Conservation (phyloP, 2,329 filamentous ascomycete genomes). For the Sarocladium strictum region DNA sequence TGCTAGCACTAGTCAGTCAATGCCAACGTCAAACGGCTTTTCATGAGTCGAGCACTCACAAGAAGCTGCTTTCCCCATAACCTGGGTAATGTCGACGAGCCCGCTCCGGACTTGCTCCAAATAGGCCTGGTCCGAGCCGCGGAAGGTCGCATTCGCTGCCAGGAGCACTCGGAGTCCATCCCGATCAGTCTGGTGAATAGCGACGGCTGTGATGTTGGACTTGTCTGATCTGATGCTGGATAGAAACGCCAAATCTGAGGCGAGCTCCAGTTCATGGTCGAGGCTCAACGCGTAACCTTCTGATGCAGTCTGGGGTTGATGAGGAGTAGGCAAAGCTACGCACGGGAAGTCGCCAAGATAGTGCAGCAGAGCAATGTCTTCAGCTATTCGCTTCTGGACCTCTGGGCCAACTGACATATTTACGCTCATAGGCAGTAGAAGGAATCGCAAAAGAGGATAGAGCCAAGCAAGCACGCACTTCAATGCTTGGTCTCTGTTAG, state of each 20-base stretch:
- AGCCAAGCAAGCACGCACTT: too few relatives aligned
- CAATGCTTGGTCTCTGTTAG: too few relatives aligned
- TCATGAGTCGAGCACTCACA: too few relatives aligned
- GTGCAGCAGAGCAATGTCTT: conserved; percentile 16
- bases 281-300: neutral
- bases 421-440: neutral
- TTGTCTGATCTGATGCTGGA: conserved; percentile 14
- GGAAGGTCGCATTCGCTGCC: conserved; percentile 14
- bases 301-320: too few relatives aligned
- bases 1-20: too few relatives aligned
- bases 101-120: neutral
- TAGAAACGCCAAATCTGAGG: conserved; percentile 15
- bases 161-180: conserved; percentile 13
- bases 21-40: neutral
- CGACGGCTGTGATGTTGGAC: conserved; percentile 15
- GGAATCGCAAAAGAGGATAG: too few relatives aligned
- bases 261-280: conserved; percentile 13
- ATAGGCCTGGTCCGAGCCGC: neutral
- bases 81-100: neutral
- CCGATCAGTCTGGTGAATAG: conserved; percentile 12
- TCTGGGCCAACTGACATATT: neutral
- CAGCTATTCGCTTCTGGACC: conserved; percentile 6
- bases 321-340: too few relatives aligned
- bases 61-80: neutral
- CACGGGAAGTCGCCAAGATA: neutral